phyloP scores from a whole-genome alignment of 495 filamentous ascomycete genomes.

The Bombardia bombarda region DNA sequence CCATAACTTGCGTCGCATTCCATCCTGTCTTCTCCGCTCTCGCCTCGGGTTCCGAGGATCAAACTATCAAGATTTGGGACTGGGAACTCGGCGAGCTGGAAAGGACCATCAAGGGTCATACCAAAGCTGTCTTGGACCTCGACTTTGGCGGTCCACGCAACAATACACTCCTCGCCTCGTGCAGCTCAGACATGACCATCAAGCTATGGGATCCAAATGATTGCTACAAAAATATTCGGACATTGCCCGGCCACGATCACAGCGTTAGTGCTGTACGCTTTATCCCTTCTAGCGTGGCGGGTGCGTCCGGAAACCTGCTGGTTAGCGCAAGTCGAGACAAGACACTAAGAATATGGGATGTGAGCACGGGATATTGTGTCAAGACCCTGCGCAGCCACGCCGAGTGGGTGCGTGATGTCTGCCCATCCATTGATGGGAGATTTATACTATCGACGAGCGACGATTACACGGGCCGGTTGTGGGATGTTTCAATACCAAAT shows the following conservation, averaged over 20 bases:
- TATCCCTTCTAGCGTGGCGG: slow-evolving; percentile 69
- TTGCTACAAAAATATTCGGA: slow-evolving; percentile 93
- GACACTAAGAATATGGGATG: slow-evolving; percentile 83
- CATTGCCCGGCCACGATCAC: slow-evolving; percentile 88
- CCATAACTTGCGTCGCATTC: slow-evolving; percentile 86
- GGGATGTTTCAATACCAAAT: slow-evolving; percentile 67
- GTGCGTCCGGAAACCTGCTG: slow-evolving; percentile 65
- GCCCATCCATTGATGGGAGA: slow-evolving; percentile 72
- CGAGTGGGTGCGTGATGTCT: slow-evolving; percentile 88
- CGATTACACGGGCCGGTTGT: slow-evolving; percentile 72
- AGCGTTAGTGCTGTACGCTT: slow-evolving; percentile 82
- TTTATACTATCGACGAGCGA: slow-evolving; percentile 76
- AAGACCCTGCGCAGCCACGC: slow-evolving; percentile 73
- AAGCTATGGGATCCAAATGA: slow-evolving; percentile 94
- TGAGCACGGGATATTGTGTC: slow-evolving; percentile 85
- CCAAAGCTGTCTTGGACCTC: slow-evolving; percentile 78
- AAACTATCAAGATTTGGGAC: slow-evolving; percentile 93
- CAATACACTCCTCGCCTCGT: slow-evolving; percentile 80
- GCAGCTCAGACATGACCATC: slow-evolving; percentile 85
- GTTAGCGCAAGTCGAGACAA: slow-evolving; percentile 78
- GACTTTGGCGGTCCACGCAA: slow-evolving; percentile 88
- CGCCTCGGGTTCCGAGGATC: slow-evolving; percentile 85
- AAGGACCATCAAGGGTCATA: slow-evolving; percentile 87
- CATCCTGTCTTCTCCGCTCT: slow-evolving; percentile 89
- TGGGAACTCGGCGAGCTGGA: slow-evolving; percentile 95